Evolutionary conservation across 108 stramenopile genomes (phyloP), one percentile per base, ranked within the genome.

Genomic region (Cyclostephanos invisitatus): DNA sequence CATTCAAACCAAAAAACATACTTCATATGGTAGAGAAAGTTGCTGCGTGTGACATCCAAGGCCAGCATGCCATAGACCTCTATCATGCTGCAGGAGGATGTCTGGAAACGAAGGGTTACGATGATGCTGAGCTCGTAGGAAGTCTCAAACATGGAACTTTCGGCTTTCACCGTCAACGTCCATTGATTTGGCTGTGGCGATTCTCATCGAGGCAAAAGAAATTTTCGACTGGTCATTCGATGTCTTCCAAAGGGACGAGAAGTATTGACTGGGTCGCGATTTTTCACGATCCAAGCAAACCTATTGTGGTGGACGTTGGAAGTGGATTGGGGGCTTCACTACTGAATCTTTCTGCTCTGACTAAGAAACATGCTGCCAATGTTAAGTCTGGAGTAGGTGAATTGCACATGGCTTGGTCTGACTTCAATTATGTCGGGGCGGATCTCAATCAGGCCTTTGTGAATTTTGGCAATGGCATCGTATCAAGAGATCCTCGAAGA

Each of bases 21-120:
- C 62, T 80, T 37, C 79, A 80, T 7, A 75, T 80, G 68, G 80
- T 81, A 7, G 80, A 81, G 40, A 81, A 81, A 27, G 66, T 81
- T 67, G 80, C 80, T 17, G 80, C 80, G 22, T 62, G 51, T 17
- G 80, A 70, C 38, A 64, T 72, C 28, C 59, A 35, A 36, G 66
- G 46, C 8, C 38, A 62, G 36, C 35, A 56, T 35, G 74, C 64
- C 21, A 29, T 72, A 25, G 62, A 66, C 57, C 68, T 76, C 50
- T 81, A 81, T 59, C 62, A 58, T 47, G 29, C 67, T 50, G 80
- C 80, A 40, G 75, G 64, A 37, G 38, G 29, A 14, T 75, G 55
- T 35, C 50, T 76, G 38, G 58, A 76, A 58, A 72, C 47, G 59
- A 81, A 81, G 53, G 48, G 62, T 14, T 72, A 44, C 51, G 22